phyloP scores from a whole-genome alignment of 768 basidiomycete species.

The Fomitopsis pulvina region DNA sequence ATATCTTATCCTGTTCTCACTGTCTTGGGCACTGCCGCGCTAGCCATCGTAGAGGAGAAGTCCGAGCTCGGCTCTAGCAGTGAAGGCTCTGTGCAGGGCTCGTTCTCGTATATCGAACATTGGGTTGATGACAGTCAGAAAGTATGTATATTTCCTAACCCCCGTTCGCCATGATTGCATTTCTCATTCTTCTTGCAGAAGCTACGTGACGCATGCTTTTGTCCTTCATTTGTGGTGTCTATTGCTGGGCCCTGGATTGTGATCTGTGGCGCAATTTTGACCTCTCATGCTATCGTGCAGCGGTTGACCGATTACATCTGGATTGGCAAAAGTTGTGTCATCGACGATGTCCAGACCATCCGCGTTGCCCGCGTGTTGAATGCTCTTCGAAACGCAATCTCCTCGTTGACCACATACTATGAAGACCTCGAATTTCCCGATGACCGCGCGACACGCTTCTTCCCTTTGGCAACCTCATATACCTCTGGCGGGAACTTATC shows the following conservation, averaged over 20 bases:
- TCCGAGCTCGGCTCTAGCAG: not conserved
- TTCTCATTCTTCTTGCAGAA: not conserved
- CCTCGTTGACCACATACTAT: not conserved
- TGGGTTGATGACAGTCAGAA: not conserved
- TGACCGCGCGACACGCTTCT: too few species aligned
- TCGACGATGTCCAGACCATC: not conserved
- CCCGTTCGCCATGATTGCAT: not conserved
- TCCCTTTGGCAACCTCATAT: too few species aligned
- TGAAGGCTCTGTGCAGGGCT: not conserved
- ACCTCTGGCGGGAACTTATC: too few species aligned
- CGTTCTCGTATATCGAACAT: conserved; percentile 1
- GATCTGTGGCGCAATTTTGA: conserved; percentile 1
- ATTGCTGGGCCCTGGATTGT: conserved; percentile 1
- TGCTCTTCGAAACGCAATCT: not conserved
- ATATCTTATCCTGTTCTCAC: too few species aligned
- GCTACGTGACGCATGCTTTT: not conserved
- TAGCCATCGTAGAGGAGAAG: conserved; percentile 1
- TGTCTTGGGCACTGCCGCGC: too few species aligned
- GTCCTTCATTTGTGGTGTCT: conserved; percentile 1
- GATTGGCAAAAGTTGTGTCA: not conserved
- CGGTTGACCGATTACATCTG: conserved; percentile 6
- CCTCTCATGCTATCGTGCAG: not conserved
- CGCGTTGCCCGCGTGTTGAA: not conserved
- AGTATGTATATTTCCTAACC: not conserved
- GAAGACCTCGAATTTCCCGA: not conserved